phyloP scores from a whole-genome alignment of 2,329 filamentous ascomycete species.

The Fusarium duplospermum region DNA sequence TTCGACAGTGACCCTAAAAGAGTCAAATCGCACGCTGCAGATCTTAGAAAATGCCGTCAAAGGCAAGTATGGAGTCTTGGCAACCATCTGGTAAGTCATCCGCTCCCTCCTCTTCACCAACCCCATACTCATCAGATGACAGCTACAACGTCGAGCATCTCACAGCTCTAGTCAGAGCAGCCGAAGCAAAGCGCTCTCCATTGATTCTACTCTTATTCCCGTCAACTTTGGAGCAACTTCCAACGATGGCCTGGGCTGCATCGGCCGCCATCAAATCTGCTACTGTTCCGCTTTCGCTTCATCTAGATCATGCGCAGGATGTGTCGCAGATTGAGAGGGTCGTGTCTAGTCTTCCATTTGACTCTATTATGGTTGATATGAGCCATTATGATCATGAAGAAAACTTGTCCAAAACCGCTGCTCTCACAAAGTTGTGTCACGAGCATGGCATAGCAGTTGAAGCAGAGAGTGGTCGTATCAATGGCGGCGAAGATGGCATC shows the following conservation, averaged over 20 bases:
- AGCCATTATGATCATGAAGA: slow-evolving; percentile 8
- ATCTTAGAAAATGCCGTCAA: slow-evolving; percentile 12
- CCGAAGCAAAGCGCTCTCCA: slow-evolving; percentile 21
- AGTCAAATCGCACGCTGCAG: background rate
- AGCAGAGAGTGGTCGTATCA: slow-evolving; percentile 38
- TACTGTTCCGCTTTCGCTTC: slow-evolving; percentile 34
- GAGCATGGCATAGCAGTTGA: slow-evolving; percentile 21
- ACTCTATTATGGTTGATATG: slow-evolving; percentile 22
- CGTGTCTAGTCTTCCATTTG: slow-evolving; percentile 5
- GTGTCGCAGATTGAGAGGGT: background rate
- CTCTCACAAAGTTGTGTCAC: background rate
- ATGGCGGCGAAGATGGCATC: slow-evolving; percentile 75
- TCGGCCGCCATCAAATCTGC: slow-evolving; percentile 61
- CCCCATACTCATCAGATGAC: background rate
- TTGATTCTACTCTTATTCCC: slow-evolving; percentile 24
- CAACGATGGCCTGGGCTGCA: slow-evolving; percentile 19
- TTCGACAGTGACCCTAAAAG: background rate
- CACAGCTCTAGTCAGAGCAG: slow-evolving; percentile 22
- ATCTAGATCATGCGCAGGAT: slow-evolving; percentile 49
- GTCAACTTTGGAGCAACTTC: slow-evolving; percentile 11
- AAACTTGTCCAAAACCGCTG: slow-evolving; percentile 8
- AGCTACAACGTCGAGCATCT: slow-evolving; percentile 36
- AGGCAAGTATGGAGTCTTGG: slow-evolving; percentile 19
- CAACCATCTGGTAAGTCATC: slow-evolving; percentile 25
- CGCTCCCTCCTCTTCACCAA: fast-evolving